Evolutionary conservation across 805 yeast genomes (phyloP), one percentile per base, ranked within the genome.

Genomic region (Starmera amethionina): DNA sequence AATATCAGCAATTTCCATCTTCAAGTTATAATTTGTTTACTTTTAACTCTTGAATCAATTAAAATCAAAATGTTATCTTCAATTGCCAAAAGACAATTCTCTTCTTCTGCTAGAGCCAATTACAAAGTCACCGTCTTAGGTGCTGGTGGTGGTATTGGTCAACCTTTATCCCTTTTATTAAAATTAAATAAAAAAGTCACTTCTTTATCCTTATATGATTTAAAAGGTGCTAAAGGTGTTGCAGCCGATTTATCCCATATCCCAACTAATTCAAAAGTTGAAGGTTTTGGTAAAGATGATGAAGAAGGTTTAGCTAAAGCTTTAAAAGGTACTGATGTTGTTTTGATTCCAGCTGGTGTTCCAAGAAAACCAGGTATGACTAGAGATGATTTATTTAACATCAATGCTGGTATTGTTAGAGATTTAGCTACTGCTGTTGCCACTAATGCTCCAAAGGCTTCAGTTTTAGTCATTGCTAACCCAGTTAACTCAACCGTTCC

Each of bases 341-440:
- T 89, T 49, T 77, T 89, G 50, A 85, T 89, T 65, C 96, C 97
- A 60, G 97, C 97, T 42, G 97, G 97, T 73, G 94, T 89, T 43
- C 97, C 95, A 72, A 85, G 94, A 78, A 89, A 88, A 73, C 97
- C 97, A 52, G 97, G 97, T 65, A 89, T 89, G 97, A 86, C 96
- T 59, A 84, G 97, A 74, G 97, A 89, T 64, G 97, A 89, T 63
- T 73, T 89, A 57, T 89, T 89, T 81, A 82, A 85, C 73, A 89
- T 94, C 72, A 89, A 89, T 60, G 97, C 97, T 40, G 82, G 94
- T 39, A 89, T 89, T 64, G 96, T 89, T 48, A 80, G 93, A 63
- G 96, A 85, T 65, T 75, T 89, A 64, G 95, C 95, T 61, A 72
- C 80, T 66, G 83, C 88, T 40, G 77, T 77, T 54, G 95, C 94